Evolutionary conservation across 139 green algal species (phyloP).

Genomic region (Closterium sp.): DNA sequence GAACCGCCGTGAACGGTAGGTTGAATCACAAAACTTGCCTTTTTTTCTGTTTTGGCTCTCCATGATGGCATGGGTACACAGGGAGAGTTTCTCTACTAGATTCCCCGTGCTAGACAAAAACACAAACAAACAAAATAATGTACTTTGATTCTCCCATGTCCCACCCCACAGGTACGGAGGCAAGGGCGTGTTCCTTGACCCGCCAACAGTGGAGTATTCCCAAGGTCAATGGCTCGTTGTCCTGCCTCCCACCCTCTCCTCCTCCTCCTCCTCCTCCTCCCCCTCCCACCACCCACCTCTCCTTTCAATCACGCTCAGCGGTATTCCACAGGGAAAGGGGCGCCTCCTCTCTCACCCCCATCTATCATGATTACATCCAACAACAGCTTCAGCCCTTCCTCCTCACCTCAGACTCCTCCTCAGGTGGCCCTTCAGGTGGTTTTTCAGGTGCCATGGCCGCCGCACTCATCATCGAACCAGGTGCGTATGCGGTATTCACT

Average conservation of each 20-base stretch:
- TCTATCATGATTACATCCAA: neutral
- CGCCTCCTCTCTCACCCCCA: neutral
- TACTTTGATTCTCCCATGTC: no score
- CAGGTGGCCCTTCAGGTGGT: neutral
- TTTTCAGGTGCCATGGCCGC: neutral
- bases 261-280: neutral
- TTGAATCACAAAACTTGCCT: no score
- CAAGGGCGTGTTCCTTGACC: constrained; percentile 36
- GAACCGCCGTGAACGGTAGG: neutral
- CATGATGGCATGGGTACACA: no score
- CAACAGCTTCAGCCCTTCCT: neutral
- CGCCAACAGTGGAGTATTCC: constrained; percentile 25
- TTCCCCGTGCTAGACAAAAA: no score
- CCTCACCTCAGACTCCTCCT: neutral
- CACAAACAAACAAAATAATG: no score
- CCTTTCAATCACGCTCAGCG: neutral
- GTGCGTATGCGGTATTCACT: neutral
- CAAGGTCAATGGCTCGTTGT: neutral
- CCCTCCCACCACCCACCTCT: neutral
- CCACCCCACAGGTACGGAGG: constrained; percentile 22
- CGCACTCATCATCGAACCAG: constrained; percentile 34
- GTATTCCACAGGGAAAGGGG: neutral
- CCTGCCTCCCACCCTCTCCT: neutral
- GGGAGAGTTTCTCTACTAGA: no score
- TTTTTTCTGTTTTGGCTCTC: no score